phyloP scores from a whole-genome alignment of 345 rosid genomes.

The Eucalyptus cloeziana region DNA sequence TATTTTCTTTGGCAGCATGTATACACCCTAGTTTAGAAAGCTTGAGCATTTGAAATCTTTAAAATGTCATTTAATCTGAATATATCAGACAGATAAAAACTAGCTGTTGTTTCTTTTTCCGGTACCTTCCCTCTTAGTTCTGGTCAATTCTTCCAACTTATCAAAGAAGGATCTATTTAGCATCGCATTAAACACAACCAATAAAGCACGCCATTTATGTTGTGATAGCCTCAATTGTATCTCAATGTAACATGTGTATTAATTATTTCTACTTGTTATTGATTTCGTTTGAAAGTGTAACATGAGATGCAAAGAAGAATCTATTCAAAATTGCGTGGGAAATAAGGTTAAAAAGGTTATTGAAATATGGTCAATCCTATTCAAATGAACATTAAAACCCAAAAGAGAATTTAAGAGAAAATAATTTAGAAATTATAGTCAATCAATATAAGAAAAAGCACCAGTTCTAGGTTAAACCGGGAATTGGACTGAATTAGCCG shows the following conservation, averaged over 20 bases:
- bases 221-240: background rate
- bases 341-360: background rate
- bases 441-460: background rate
- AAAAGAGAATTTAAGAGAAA: background rate
- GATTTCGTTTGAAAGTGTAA: background rate
- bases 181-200: background rate
- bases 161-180: background rate
- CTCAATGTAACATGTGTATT: background rate
- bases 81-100: background rate
- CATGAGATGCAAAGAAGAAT: background rate
- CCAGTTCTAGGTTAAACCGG: fast-evolving
- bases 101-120: background rate
- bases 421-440: background rate
- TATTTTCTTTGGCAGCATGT: background rate
- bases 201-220: background rate
- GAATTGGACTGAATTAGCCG: background rate
- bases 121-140: background rate
- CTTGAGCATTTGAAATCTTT: background rate
- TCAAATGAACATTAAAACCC: background rate
- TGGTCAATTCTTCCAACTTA: background rate
- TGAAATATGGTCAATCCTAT: background rate
- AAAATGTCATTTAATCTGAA: background rate
- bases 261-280: background rate
- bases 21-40: background rate
- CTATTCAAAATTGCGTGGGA: background rate